Percentiles rank a stretch among this genome's conserved stretches.
Evolutionary conservation across 371 early-diverging fungal species (phyloP).

Genomic region (Mortierella sp.): DNA sequence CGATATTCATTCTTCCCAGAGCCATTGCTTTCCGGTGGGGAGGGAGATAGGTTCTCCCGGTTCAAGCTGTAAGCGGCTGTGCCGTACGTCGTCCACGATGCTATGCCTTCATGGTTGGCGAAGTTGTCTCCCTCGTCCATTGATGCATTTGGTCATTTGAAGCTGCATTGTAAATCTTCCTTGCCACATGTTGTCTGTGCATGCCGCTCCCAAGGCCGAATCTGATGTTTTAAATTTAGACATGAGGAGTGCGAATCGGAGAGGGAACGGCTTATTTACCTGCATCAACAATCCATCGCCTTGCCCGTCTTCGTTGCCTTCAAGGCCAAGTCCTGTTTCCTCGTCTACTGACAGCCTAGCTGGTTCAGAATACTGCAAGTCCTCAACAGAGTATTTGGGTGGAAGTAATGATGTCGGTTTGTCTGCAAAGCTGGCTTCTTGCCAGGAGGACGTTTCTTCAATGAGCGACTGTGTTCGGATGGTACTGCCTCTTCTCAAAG

Average conservation of each 20-base stretch:
- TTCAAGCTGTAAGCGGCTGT: too few species aligned
- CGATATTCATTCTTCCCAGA: too few species aligned
- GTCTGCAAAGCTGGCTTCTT: not conserved
- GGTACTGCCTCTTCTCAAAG: constrained; percentile 10
- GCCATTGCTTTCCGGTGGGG: too few species aligned
- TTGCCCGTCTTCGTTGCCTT: constrained; percentile 4
- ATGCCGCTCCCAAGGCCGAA: too few species aligned
- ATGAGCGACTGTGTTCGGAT: constrained; percentile 3
- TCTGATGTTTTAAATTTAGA: constrained; percentile 1
- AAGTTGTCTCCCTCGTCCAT: too few species aligned
- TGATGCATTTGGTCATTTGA: too few species aligned
- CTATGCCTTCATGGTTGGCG: too few species aligned
- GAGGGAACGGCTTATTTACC: constrained; percentile 15
- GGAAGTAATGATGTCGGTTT: constrained; percentile 18
- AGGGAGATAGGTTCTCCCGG: too few species aligned
- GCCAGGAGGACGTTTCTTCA: not conserved
- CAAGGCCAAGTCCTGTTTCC: constrained; percentile 10
- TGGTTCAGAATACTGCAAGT: constrained; percentile 30
- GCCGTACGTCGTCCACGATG: too few species aligned
- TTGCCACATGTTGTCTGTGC: too few species aligned
- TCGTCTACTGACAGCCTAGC: constrained; percentile 15
- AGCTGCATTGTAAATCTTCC: too few species aligned
- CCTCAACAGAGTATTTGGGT: constrained; percentile 29
- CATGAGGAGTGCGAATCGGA: not conserved
- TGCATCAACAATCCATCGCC: constrained; percentile 46